A percentile compares a stretch with the other conserved stretches of the same genome.
Evolutionary conservation across 257 asterid genomes (phyloP).

Genomic region (Nicotiana tomentosiformis): DNA sequence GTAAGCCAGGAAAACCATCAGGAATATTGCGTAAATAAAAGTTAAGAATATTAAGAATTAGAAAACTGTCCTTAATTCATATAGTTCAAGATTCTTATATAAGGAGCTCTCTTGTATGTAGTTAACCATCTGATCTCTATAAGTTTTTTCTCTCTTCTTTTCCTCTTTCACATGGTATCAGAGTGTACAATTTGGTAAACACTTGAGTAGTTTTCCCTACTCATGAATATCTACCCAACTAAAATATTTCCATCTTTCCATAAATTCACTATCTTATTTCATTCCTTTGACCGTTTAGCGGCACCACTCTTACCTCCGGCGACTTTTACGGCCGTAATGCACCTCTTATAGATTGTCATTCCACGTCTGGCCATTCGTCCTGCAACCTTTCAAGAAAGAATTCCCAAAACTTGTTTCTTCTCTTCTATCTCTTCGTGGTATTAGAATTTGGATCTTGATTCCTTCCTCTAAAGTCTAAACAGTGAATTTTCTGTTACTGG

Average conservation of each 20-base stretch:
- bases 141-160: background rate
- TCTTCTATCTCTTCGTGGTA: background rate
- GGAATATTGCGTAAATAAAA: background rate
- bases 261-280: background rate
- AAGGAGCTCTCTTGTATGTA: background rate
- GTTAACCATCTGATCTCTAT: background rate
- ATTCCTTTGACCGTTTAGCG: background rate
- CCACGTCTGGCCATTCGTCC: background rate
- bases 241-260: background rate
- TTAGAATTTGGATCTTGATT: background rate
- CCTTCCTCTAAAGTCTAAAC: background rate
- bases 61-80: background rate
- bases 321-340: background rate
- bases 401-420: background rate
- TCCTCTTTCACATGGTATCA: background rate
- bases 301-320: background rate
- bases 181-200: background rate
- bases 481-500: background rate
- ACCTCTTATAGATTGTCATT: background rate
- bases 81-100: background rate
- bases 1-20: background rate
- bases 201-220: background rate
- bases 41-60: background rate
- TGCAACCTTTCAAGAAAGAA: background rate
- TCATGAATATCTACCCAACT: background rate